Evolutionary conservation across 2,329 filamentous ascomycete genomes (phyloP).

Genomic region (Talaromyces islandicus): DNA sequence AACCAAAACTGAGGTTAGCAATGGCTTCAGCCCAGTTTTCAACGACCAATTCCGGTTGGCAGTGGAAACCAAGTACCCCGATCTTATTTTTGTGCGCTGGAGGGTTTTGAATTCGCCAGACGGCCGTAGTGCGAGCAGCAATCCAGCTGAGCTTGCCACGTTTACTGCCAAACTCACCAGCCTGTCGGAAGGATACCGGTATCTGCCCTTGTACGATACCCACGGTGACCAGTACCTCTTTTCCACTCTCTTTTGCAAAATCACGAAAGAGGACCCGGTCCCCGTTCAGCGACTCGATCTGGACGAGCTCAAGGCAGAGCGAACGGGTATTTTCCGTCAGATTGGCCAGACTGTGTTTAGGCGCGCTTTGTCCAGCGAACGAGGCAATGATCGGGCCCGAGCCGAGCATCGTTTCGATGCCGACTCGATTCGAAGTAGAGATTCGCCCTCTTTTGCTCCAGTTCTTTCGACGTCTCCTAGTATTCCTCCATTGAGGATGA

Average conservation of each 20-base stretch:
- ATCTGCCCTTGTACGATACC: constrained; percentile 79
- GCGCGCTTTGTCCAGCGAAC: constrained; percentile 33
- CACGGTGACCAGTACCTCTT: constrained; percentile 92
- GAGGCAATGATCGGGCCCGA: constrained; percentile 21
- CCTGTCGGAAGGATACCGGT: constrained; percentile 86
- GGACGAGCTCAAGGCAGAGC: constrained; percentile 35
- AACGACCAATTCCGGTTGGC: constrained; percentile 72
- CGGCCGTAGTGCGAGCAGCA: constrained; percentile 61
- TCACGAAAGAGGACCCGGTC: constrained; percentile 57
- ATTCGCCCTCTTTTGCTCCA: constrained; percentile 30
- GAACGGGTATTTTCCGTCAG: constrained; percentile 35
- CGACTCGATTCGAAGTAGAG: constrained; percentile 17
- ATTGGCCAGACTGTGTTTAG: constrained; percentile 42
- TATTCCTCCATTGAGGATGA: constrained; percentile 16
- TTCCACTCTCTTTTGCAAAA: constrained; percentile 86
- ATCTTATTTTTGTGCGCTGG: constrained; percentile 89
- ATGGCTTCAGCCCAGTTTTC: constrained; percentile 91
- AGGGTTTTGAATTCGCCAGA: constrained; percentile 82
- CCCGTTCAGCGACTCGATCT: constrained; percentile 34
- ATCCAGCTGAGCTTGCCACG: constrained; percentile 64
- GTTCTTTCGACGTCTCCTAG: constrained; percentile 32
- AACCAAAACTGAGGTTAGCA: constrained; percentile 75
- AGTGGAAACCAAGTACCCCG: constrained; percentile 88
- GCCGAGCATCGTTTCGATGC: constrained; percentile 24
- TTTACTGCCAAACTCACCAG: constrained; percentile 90